phyloP scores from a whole-genome alignment of 352 stramenopile genomes.

The Phytophthora citrophthora region DNA sequence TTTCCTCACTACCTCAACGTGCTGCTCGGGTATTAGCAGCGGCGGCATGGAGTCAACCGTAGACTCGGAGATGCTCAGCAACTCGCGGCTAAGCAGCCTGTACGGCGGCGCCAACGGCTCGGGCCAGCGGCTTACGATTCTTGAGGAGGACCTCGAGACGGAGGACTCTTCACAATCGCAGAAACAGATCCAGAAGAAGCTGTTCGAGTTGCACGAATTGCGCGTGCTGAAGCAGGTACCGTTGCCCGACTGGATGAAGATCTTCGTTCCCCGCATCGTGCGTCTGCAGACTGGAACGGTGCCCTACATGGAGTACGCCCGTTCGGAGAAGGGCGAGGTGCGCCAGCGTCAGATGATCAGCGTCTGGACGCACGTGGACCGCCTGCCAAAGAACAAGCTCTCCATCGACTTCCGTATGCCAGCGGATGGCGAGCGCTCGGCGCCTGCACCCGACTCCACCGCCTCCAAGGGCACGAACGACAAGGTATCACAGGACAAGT shows the following conservation, averaged over 20 bases:
- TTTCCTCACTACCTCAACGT: conserved; percentile 58
- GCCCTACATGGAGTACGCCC: conserved; percentile 73
- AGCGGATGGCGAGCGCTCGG: conserved; percentile 29
- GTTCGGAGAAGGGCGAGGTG: conserved; percentile 57
- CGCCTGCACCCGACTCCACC: conserved; percentile 2
- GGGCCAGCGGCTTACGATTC: conserved; percentile 32
- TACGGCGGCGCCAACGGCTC: conserved; percentile 32
- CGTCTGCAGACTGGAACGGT: conserved; percentile 63
- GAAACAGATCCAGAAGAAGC: conserved; percentile 58
- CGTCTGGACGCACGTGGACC: conserved; percentile 63
- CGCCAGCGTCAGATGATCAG: conserved; percentile 69
- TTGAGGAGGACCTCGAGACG: conserved; percentile 40
- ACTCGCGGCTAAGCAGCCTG: conserved; percentile 43
- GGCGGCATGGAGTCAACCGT: conserved; percentile 39
- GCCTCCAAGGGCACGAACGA: conserved; percentile 28
- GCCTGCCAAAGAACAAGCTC: conserved; percentile 72
- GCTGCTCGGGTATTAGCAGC: conserved; percentile 45
- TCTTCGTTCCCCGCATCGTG: conserved; percentile 73
- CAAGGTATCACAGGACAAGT: conserved; percentile 52
- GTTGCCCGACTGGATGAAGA: conserved; percentile 76
- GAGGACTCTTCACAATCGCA: conserved; percentile 33
- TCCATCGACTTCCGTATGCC: conserved; percentile 68
- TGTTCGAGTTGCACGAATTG: conserved; percentile 52
- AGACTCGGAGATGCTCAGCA: conserved; percentile 44
- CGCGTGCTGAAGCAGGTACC: conserved; percentile 74